Evolutionary conservation across 73 alveolate species (phyloP).

Genomic region (Tetrahymena elliotti): DNA sequence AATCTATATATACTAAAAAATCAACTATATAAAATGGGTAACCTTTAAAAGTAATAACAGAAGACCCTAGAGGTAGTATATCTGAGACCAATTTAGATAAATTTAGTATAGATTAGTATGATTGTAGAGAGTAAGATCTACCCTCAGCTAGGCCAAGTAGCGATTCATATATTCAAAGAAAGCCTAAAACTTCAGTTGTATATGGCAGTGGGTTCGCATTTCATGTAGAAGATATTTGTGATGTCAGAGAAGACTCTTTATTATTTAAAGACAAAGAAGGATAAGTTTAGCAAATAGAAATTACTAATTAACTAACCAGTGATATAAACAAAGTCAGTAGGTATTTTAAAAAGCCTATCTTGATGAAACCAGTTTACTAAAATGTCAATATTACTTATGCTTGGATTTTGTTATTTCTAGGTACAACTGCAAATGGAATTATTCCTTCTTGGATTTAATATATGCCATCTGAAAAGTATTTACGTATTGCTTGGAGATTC

Average conservation of each 20-base stretch:
- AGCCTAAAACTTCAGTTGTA: not conserved
- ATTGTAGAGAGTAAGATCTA: not conserved
- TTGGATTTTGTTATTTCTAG: slow-evolving; percentile 9
- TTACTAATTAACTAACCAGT: not conserved
- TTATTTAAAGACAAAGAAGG: not conserved
- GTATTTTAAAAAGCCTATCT: not conserved
- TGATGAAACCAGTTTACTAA: not conserved
- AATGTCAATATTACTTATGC: not conserved
- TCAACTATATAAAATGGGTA: not conserved
- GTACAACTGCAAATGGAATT: slow-evolving; percentile 5
- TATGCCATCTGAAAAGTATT: slow-evolving; percentile 24
- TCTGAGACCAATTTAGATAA: not conserved
- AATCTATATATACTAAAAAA: not conserved
- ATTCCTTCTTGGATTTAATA: slow-evolving; percentile 29
- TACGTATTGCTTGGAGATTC: slow-evolving; percentile 38
- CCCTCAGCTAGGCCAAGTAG: not conserved
- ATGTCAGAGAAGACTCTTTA: not conserved
- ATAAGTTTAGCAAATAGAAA: not conserved
- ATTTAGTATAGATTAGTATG: not conserved
- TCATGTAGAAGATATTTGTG: not conserved
- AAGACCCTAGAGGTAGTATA: not conserved
- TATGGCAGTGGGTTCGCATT: not conserved
- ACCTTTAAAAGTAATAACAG: not conserved
- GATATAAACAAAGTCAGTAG: not conserved
- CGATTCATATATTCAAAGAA: not conserved